These are phyloP conservation scores for Copromyces sp. DNA, from an alignment of 495 filamentous ascomycete genomes.

Conservation along the genomic window DNA sequence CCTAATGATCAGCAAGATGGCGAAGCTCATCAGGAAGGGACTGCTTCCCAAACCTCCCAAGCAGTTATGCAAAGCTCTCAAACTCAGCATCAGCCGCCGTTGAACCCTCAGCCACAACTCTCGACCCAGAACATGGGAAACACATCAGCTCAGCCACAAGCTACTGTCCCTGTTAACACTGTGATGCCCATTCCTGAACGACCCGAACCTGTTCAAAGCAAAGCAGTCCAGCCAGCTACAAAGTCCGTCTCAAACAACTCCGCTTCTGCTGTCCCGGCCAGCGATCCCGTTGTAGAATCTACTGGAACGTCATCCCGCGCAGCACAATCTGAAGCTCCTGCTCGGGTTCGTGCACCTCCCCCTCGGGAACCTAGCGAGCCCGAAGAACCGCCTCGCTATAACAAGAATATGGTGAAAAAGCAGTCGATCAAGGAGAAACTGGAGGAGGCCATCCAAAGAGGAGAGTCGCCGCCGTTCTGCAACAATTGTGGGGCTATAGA, in stretches of 20 bases:
- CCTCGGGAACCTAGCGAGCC: slow-evolving; percentile 15
- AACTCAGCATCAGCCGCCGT: not conserved
- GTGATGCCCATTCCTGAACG: slow-evolving; percentile 7
- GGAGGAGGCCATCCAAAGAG: slow-evolving; percentile 54
- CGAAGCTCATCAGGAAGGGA: not conserved
- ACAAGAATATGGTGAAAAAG: slow-evolving; percentile 46
- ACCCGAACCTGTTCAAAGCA: slow-evolving; percentile 2
- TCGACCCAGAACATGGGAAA: not conserved
- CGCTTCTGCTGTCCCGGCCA: slow-evolving; percentile 7
- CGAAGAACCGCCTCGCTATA: slow-evolving; percentile 20
- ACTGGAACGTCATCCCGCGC: slow-evolving; percentile 7
- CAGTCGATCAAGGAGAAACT: slow-evolving; percentile 53
- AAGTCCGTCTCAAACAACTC: slow-evolving; percentile 9
- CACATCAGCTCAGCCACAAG: not conserved
- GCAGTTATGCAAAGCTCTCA: not conserved
- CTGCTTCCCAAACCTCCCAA: not conserved
- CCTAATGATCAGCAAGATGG: not conserved
- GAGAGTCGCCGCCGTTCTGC: slow-evolving; percentile 75
- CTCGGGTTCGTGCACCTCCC: slow-evolving; percentile 16
- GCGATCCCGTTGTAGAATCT: slow-evolving; percentile 13
- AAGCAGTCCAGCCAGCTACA: slow-evolving; percentile 6
- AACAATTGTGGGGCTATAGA: slow-evolving; percentile 89
- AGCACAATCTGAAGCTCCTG: slow-evolving; percentile 17
- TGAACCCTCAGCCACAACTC: not conserved
- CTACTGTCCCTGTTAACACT: not conserved